Conservation (phyloP, 352 stramenopile genomes). For the Globisporangium parvum region DNA sequence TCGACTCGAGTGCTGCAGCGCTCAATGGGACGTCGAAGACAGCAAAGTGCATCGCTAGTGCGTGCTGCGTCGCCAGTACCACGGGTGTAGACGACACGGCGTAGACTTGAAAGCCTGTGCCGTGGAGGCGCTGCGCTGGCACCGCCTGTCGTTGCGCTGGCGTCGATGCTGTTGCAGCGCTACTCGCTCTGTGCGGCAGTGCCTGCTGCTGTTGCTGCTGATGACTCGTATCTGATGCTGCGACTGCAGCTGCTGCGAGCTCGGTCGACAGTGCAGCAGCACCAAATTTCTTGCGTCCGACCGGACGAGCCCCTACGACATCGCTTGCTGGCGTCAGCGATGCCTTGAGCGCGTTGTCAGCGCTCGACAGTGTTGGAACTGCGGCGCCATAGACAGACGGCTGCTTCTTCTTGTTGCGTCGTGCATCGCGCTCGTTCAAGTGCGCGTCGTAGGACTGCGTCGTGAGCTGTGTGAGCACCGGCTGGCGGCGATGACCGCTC, state of each 20-base stretch:
- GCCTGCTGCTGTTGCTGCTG: conserved; percentile 4
- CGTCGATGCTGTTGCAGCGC: too few relatives aligned
- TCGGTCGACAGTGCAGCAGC: conserved; percentile 7
- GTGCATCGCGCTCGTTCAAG: neutral
- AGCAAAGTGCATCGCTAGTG: conserved; percentile 14
- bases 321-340: too few relatives aligned
- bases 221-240: neutral
- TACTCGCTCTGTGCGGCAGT: neutral
- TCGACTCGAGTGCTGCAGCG: conserved; percentile 6
- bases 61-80: conserved; percentile 11
- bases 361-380: too few relatives aligned
- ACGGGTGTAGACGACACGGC: conserved; percentile 23
- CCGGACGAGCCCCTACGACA: neutral
- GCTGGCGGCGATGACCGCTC: conserved; percentile 10
- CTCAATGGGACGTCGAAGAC: conserved; percentile 18
- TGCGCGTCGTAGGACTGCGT: conserved; percentile 3
- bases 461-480: conserved; percentile 16
- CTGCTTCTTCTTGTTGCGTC: conserved; percentile 1
- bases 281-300: conserved; percentile 8
- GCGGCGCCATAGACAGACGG: neutral
- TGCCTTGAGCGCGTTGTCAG: neutral
- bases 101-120: conserved; percentile 40
- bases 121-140: neutral
- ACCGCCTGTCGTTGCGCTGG: neutral
- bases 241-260: conserved; percentile 7